phyloP scores from a whole-genome alignment of 176 grass and related monocot genomes.

The Zea mays region Zm-B73-REFERENCE-NAM-5.0 NC_050100.1:224574001-224574500 shows the following conservation, averaged over 20 bases:
- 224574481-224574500: neutral
- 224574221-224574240: conserved; percentile 5
- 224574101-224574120: neutral
- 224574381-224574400: neutral
- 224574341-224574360: neutral
- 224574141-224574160: neutral
- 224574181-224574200: neutral
- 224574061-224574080: neutral
- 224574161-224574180: neutral
- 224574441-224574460: conserved; percentile 24
- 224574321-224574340: neutral
- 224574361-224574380: neutral
- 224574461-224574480: conserved; percentile 8
- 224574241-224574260: neutral
- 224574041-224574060: neutral
- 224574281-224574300: neutral
- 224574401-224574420: neutral
- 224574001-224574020: neutral
- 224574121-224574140: neutral
- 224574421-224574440: neutral
- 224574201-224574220: neutral
- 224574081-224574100: neutral
- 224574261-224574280: neutral
- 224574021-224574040: neutral
- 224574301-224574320: neutral